Percentiles rank a stretch among this genome's conserved stretches.
phyloP scores from a whole-genome alignment of 129 eudicot genomes.

The Artemisia annua region DNA sequence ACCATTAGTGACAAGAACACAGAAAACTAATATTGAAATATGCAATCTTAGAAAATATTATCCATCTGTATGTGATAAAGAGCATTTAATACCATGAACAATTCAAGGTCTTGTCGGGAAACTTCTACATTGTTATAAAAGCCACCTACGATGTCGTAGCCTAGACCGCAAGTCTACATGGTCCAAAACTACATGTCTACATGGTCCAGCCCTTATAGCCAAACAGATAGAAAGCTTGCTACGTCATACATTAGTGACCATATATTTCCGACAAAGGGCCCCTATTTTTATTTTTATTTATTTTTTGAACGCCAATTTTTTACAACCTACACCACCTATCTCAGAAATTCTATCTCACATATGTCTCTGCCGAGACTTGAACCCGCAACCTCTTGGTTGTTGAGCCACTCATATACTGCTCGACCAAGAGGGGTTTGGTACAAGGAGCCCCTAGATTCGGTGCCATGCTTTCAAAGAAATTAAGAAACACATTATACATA shows the following conservation, averaged over 20 bases:
- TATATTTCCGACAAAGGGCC: not conserved
- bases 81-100: conserved; percentile 4
- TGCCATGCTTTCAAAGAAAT: too few species aligned
- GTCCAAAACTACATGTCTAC: too few species aligned
- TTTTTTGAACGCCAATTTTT: too few species aligned
- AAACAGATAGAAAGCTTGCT: conserved; percentile 4
- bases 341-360: not conserved
- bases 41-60: not conserved
- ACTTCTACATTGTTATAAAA: not conserved
- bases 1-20: not conserved
- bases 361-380: not conserved
- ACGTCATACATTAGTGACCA: conserved; percentile 1
- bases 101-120: conserved; percentile 1
- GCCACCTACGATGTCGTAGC: not conserved
- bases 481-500: too few species aligned
- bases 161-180: too few species aligned
- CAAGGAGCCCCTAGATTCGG: not conserved
- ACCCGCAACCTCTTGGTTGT: not conserved
- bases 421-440: not conserved
- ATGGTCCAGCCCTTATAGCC: not conserved
- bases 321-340: too few species aligned
- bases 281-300: too few species aligned
- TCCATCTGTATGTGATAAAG: not conserved
- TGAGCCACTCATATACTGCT: too few species aligned
- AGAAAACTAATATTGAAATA: not conserved